Evolutionary conservation across 306 rosid species (phyloP).

Genomic region (Dalbergia cochinchinensis): DNA sequence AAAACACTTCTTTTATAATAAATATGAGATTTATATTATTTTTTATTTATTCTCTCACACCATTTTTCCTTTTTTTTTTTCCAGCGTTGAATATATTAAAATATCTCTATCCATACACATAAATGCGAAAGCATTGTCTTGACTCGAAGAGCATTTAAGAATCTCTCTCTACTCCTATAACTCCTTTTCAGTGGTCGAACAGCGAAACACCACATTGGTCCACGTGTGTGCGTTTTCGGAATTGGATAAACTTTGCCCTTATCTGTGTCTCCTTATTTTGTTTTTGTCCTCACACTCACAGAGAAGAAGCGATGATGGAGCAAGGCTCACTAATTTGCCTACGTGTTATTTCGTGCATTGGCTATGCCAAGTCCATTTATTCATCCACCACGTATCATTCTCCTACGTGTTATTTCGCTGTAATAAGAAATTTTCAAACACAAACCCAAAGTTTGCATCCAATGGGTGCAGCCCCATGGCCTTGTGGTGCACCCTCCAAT

Average conservation of each 20-base stretch:
- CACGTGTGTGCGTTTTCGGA: slow-evolving; percentile 53
- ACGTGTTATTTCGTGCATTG: slow-evolving; percentile 40
- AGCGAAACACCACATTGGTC: slow-evolving; percentile 42
- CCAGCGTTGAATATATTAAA: too few relatives aligned
- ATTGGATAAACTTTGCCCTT: slow-evolving; percentile 51
- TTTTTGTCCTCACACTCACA: not conserved
- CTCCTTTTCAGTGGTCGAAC: not conserved
- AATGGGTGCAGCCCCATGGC: not conserved
- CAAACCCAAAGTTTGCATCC: not conserved
- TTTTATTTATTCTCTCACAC: too few relatives aligned
- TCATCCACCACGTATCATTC: not conserved
- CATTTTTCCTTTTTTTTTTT: too few relatives aligned
- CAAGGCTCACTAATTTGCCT: not conserved
- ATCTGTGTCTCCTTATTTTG: not conserved
- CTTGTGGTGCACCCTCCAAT: not conserved
- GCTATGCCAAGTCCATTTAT: slow-evolving; percentile 8
- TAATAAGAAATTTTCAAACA: not conserved
- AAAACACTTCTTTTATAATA: too few relatives aligned
- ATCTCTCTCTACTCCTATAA: not conserved
- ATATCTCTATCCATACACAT: too few relatives aligned
- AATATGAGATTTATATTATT: too few relatives aligned
- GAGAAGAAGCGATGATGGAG: not conserved
- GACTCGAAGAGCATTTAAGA: not conserved
- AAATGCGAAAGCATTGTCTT: not conserved
- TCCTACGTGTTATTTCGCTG: slow-evolving; percentile 41